phyloP scores from a whole-genome alignment of 2,329 filamentous ascomycete species.

The Coniochaeta sp. region DNA sequence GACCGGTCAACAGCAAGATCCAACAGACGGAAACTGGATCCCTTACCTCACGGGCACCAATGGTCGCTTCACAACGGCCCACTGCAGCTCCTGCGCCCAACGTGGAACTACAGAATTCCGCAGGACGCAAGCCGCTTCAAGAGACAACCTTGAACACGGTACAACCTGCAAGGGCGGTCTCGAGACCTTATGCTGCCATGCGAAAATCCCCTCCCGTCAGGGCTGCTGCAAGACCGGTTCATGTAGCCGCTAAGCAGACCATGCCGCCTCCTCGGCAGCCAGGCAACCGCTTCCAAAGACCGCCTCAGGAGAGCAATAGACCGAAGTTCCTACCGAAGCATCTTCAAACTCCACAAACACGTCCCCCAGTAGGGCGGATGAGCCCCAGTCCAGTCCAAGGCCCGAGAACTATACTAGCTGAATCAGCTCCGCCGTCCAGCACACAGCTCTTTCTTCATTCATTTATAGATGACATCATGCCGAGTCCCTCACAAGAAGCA shows the following conservation, averaged over 20 bases:
- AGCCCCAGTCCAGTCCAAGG: neutral
- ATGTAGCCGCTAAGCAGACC: neutral
- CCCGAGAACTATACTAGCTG: neutral
- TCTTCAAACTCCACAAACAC: constrained; percentile 7
- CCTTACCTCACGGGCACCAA: too few relatives aligned
- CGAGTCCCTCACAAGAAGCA: constrained; percentile 48
- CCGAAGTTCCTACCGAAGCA: constrained; percentile 7
- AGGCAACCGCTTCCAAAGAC: neutral
- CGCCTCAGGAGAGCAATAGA: neutral
- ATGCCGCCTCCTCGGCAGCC: neutral
- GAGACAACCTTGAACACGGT: neutral
- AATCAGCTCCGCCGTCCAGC: constrained; percentile 25
- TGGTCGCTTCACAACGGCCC: too few relatives aligned
- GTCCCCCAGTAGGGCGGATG: constrained; percentile 10
- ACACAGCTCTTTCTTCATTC: constrained; percentile 46
- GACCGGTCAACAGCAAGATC: too few relatives aligned
- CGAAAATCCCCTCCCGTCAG: neutral
- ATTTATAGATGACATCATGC: constrained; percentile 47
- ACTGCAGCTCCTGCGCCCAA: too few relatives aligned
- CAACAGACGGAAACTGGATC: too few relatives aligned
- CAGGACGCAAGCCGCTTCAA: neutral
- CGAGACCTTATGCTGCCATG: neutral
- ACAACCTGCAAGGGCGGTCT: neutral
- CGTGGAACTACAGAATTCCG: too few relatives aligned
- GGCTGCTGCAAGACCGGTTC: neutral